Evolutionary conservation across 1,284 basidiomycete genomes (phyloP).

Genomic region (Phylloporus sp.): DNA sequence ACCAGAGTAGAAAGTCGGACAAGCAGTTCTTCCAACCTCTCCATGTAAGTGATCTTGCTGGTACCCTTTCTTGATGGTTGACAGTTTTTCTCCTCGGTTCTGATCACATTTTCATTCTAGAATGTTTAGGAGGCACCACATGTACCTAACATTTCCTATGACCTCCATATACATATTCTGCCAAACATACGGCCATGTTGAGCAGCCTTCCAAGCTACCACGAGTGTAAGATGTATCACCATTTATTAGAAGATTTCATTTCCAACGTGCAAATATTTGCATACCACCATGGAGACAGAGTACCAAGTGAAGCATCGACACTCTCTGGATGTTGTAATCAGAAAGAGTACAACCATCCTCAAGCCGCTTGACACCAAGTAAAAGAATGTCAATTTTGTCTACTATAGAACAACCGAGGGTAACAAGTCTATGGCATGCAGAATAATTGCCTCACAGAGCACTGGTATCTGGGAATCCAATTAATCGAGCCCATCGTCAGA

Average conservation of each 20-base stretch:
- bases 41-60: slow-evolving; percentile 59
- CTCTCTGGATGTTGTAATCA: too few relatives aligned
- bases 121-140: slow-evolving; percentile 29
- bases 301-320: too few relatives aligned
- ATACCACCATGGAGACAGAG: too few relatives aligned
- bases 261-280: too few relatives aligned
- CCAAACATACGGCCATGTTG: background rate
- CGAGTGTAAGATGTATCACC: background rate
- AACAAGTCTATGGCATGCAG: slow-evolving; percentile 22
- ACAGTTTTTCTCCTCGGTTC: slow-evolving; percentile 30
- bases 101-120: slow-evolving; percentile 28
- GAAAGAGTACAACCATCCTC: too few relatives aligned
- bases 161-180: slow-evolving; percentile 23
- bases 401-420: slow-evolving; percentile 24
- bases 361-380: background rate
- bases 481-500: background rate
- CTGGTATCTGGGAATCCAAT: slow-evolving; percentile 45
- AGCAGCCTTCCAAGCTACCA: background rate
- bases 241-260: background rate
- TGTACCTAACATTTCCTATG: slow-evolving; percentile 42
- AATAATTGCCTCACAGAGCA: slow-evolving; percentile 45
- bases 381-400: slow-evolving; percentile 37
- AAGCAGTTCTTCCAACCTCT: slow-evolving; percentile 92
- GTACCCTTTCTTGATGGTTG: slow-evolving; percentile 5
- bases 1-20: slow-evolving; percentile 86